A percentile compares a stretch with the other conserved stretches of the same genome.
phyloP scores from a whole-genome alignment of 1,284 basidiomycete species.

The Rugosomyces carneus region DNA sequence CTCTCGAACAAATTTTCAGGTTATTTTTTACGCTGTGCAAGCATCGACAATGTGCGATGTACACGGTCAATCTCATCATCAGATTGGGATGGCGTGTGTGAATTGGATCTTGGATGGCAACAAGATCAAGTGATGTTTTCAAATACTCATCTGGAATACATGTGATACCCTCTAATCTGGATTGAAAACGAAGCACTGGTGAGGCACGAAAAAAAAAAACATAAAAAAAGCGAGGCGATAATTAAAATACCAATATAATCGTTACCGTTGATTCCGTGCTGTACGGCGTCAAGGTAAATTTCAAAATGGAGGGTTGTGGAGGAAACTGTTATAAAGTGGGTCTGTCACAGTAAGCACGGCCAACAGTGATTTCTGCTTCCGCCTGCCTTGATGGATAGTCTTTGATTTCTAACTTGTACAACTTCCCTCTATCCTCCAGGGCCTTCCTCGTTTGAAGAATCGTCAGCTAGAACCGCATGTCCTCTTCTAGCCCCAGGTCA shows the following conservation, averaged over 20 bases:
- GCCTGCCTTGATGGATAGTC: slow-evolving; percentile 12
- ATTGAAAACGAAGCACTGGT: neutral
- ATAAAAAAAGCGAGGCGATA: slow-evolving; percentile 11
- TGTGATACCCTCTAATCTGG: no score
- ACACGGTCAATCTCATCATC: neutral
- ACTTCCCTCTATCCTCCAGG: slow-evolving; percentile 10
- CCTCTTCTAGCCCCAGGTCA: slow-evolving; percentile 15
- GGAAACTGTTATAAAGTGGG: slow-evolving; percentile 13
- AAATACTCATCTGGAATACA: no score
- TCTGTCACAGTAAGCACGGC: slow-evolving; percentile 8
- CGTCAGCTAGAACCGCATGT: slow-evolving; percentile 11
- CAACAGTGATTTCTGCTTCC: slow-evolving; percentile 16
- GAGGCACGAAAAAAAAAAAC: slow-evolving; percentile 10
- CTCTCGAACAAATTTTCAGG: no score
- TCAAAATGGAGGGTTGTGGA: slow-evolving; percentile 5
- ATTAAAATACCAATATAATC: slow-evolving; percentile 7
- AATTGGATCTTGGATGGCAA: neutral
- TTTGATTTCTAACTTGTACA: slow-evolving; percentile 16
- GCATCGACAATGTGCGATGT: no score
- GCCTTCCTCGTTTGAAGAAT: slow-evolving; percentile 10
- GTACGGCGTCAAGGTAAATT: neutral
- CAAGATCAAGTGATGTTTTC: neutral
- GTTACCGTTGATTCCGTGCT: neutral
- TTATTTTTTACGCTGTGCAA: no score
- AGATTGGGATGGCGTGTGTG: neutral